Base-by-base conservation (phyloP, 805 yeast species). In the Candida arabinofermentans region DNA sequence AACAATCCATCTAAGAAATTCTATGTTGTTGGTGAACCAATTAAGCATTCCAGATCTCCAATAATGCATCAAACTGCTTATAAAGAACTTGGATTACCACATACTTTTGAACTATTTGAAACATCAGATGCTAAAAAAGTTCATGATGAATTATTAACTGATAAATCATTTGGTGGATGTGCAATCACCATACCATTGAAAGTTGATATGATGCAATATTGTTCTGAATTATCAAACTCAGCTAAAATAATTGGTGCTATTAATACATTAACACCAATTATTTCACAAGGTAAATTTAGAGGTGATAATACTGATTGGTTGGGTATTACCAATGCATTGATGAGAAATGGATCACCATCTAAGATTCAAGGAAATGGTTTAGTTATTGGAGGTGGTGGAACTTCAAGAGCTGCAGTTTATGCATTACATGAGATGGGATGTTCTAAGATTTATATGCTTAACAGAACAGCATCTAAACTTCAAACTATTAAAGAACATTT, bases 221-320 rank as follows among this genome's bases (percentile, higher is more conserved):
- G 83, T 49, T 70, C 72, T 46, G 81, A 76, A 45, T 67, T 91
- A 32, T 75, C 88, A 7, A 83, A 77, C n/a, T 78, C 95, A 14
- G 98, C 95, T 13, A 61, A 72, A 48, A 52, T 63, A n/a, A 87
- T 93, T 53, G 98, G 98, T 32, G 98, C 99, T 17, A 89, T 93
- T 41, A 93, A 93, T 66, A 93, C 99, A 0, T 75, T 93, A 37
- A 71, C 74, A 29, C 85, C 84, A 27, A 66, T 68, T 10, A 80
- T 72, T 6, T n/a, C n/a, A n/a, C 65, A 70, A 40, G 68, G 67
- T 22, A 61, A 63, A 37, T 75, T 82, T 43, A 63, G 62, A 38
- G 99, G 97, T 49, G 91, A 86, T 54, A 93, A 93, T 67, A 93
- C 99, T 33, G 99, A 93, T 62, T 93, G 96, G 96, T 66, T 79